Percentiles rank a stretch among this genome's conserved stretches.
Evolutionary conservation across 768 basidiomycete genomes (phyloP).

Genomic region (Cyathus striatus): DNA sequence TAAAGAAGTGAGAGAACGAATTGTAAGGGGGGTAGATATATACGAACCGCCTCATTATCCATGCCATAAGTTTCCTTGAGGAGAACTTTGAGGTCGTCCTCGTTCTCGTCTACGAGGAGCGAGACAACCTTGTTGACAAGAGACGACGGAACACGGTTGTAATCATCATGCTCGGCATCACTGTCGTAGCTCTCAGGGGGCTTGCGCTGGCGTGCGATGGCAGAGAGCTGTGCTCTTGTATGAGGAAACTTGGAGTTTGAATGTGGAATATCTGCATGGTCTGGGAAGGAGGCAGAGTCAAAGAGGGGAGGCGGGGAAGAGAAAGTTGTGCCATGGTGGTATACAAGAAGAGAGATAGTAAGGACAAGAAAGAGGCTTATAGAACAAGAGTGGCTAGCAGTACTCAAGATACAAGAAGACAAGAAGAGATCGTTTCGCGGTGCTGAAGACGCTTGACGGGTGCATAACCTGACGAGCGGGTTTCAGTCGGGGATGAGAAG

Average conservation of each 20-base stretch:
- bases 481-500: too few species aligned
- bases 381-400: too few species aligned
- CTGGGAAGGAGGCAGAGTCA: not conserved
- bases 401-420: too few species aligned
- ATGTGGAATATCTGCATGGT: not conserved
- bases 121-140: slow-evolving; percentile 69
- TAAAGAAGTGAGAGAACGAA: slow-evolving; percentile 10
- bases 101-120: slow-evolving; percentile 75
- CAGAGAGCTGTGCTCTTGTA: slow-evolving; percentile 74
- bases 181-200: slow-evolving; percentile 51
- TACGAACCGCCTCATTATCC: slow-evolving; percentile 62
- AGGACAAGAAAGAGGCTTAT: too few species aligned
- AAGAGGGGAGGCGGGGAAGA: not conserved
- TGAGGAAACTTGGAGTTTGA: slow-evolving; percentile 60
- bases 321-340: slow-evolving; percentile 1
- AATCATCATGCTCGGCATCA: slow-evolving; percentile 50
- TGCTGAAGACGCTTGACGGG: too few species aligned
- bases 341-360: too few species aligned
- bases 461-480: too few species aligned
- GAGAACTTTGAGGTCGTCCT: slow-evolving; percentile 77
- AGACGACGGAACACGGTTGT: slow-evolving; percentile 46
- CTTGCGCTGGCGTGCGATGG: slow-evolving; percentile 70
- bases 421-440: too few species aligned
- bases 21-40: slow-evolving; percentile 7
- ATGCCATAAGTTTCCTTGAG: slow-evolving; percentile 68